Percentiles rank a stretch among this genome's conserved stretches.
These are phyloP conservation scores for Inosperma sp. DNA, from an alignment of 768 basidiomycete species.

Conservation along the genomic window DNA sequence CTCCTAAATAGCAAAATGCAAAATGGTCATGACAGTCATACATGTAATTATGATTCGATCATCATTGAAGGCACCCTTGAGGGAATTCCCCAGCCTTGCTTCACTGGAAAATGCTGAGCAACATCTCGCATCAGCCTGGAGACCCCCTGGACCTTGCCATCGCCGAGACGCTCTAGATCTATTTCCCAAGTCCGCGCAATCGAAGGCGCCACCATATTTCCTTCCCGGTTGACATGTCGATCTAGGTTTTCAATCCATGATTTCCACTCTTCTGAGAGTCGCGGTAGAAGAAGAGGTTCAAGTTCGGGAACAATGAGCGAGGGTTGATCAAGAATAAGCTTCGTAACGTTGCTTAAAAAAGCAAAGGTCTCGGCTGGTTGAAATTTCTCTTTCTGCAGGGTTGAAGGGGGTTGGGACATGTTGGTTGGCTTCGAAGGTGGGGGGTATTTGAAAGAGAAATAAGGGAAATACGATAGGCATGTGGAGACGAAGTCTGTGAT, in stretches of 20 bases:
- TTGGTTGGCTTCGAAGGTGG: conserved; percentile 8
- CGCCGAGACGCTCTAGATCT: conserved; percentile 61
- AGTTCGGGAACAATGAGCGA: conserved; percentile 58
- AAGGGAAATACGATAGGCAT: conserved; percentile 78
- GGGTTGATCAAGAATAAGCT: conserved; percentile 65
- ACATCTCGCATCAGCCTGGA: conserved; percentile 35
- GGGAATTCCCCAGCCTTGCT: conserved; percentile 64
- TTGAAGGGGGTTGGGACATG: conserved; percentile 23
- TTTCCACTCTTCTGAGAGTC: conserved; percentile 70
- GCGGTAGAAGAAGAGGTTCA: conserved; percentile 53
- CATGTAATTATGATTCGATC: conserved; percentile 23
- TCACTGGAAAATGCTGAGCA: conserved; percentile 62
- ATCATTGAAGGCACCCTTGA: conserved; percentile 34
- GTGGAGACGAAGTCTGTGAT: conserved; percentile 73
- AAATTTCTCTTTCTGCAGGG: conserved; percentile 57
- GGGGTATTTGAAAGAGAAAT: conserved; percentile 53
- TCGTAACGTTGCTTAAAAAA: conserved; percentile 64
- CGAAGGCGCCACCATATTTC: conserved; percentile 77
- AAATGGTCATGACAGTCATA: background rate
- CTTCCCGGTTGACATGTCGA: conserved; percentile 61
- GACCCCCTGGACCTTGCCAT: conserved; percentile 39
- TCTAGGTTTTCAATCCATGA: conserved; percentile 73
- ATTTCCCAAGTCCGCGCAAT: conserved; percentile 66
- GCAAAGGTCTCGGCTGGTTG: conserved; percentile 73
- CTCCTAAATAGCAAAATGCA: background rate